Base-by-base conservation (phyloP, 306 rosid genomes). In the Sindora glabra region DNA sequence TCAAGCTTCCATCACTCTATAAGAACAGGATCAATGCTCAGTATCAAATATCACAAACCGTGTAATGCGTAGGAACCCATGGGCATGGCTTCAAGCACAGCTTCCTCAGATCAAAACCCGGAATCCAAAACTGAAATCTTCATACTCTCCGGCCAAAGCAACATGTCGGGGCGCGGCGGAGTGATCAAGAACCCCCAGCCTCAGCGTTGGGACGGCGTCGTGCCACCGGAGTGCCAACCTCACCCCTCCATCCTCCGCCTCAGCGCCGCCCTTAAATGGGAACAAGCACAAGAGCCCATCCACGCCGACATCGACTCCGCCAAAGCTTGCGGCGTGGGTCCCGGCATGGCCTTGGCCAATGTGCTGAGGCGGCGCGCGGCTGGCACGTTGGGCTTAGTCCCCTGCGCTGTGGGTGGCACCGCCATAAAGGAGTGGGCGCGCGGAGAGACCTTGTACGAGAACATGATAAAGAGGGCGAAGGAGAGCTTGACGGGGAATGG, bases 401-500 rank as follows among this genome's bases (percentile, higher is more conserved):
- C 98, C 1, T 88, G 95, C 42, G 96, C 96, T 2, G 95, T 85
- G 37, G 95, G 97, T 0, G 95, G 95, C 16, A 91, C 95, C 3
- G 84, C 96, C 15, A 77, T 91, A 0, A 83, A 53, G 65, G 95
- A 91, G 70, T 91, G 95, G 97, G 97, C 84, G 77, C 97, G 89
- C 62, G 96, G 96, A 19, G 69, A 85, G 65, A 57, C 69, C 14
- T 36, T 85, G 79, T 91, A 91, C 46, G 86, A 85, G 55, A 71
- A 75, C 0, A 91, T 85, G 96, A 77, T 91, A 74, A 62, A 65
- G 84, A 65, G 97, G 32, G 72, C 71, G 7, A 74, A 56, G 15
- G 81, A 74, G 60, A 81, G 95, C 72, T 69, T 76, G 53, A 67
- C 71, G 24, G 68, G 32, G 0, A 81, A 74, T 0, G n/a, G n/a